Percentiles rank a stretch among this genome's conserved stretches.
phyloP scores from a whole-genome alignment of 495 filamentous ascomycete species.

The Chaetomium fimeti region DNA sequence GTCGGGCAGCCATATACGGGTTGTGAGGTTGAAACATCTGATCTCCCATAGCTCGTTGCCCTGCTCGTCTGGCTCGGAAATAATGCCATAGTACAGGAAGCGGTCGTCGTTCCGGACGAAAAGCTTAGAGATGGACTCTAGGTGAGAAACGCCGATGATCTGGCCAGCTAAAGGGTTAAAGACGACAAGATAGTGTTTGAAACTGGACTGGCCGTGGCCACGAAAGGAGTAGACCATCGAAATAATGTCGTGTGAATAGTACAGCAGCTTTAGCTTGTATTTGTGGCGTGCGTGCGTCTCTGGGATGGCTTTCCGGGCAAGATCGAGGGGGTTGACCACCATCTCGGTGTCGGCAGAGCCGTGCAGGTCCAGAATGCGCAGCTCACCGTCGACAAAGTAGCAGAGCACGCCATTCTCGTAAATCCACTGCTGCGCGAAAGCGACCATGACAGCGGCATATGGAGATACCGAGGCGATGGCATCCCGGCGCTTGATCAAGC shows the following conservation, averaged over 20 bases:
- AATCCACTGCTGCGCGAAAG: conserved; percentile 59
- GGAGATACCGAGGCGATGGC: conserved; percentile 63
- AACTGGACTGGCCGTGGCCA: conserved; percentile 37
- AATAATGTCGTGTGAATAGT: conserved; percentile 61
- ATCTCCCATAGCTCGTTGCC: conserved; percentile 63
- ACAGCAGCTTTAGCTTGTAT: conserved; percentile 57
- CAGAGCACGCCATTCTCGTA: conserved; percentile 64
- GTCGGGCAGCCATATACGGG: conserved; percentile 33
- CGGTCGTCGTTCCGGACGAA: conserved; percentile 66
- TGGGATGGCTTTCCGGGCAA: conserved; percentile 41
- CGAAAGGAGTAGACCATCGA: conserved; percentile 53
- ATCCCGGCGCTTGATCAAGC: conserved; percentile 59
- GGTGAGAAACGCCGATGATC: conserved; percentile 41
- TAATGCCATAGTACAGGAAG: conserved; percentile 68
- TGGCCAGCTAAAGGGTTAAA: conserved; percentile 51
- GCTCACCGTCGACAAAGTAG: conserved; percentile 54
- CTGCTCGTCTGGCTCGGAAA: conserved; percentile 50
- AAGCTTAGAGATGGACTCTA: conserved; percentile 54
- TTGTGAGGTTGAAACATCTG: conserved; percentile 51
- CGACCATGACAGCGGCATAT: conserved; percentile 59
- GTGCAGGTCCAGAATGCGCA: conserved; percentile 67
- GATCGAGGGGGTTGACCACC: conserved; percentile 54
- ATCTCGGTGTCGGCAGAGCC: conserved; percentile 51
- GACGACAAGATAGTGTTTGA: conserved; percentile 52
- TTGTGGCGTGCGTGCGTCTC: conserved; percentile 37